These are phyloP conservation scores for Cucurbita ficifolia DNA, from an alignment of 306 rosid species.

Conservation along the genomic window DNA sequence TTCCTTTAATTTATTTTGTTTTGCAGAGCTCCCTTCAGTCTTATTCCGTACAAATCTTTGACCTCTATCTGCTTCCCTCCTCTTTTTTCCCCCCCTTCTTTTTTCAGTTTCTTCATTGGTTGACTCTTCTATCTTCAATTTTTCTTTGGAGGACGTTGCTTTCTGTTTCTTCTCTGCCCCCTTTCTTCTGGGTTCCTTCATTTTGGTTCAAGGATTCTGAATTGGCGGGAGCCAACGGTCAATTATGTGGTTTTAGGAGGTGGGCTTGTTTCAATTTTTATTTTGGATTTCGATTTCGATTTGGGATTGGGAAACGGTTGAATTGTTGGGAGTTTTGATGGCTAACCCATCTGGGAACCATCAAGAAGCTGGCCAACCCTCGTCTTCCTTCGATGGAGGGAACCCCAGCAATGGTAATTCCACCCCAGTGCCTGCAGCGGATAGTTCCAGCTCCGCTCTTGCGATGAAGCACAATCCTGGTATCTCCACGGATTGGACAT, in stretches of 20 bases:
- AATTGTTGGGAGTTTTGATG: slow-evolving; percentile 23
- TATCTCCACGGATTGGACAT: slow-evolving; percentile 64
- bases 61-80: not conserved
- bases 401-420: slow-evolving; percentile 49
- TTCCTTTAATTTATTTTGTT: not conserved
- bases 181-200: not conserved
- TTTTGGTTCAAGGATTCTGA: slow-evolving; percentile 7
- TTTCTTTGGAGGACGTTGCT: not conserved
- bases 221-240: slow-evolving; percentile 66
- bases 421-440: slow-evolving; percentile 30
- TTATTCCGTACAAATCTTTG: slow-evolving; percentile 4
- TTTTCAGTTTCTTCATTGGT: not conserved
- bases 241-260: slow-evolving; percentile 19
- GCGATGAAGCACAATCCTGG: slow-evolving; percentile 94
- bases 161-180: not conserved
- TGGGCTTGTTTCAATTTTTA: not conserved
- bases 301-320: slow-evolving; percentile 4
- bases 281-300: not conserved
- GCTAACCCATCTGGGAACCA: slow-evolving; percentile 63
- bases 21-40: slow-evolving; percentile 38
- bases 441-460: slow-evolving; percentile 36
- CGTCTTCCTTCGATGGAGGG: slow-evolving; percentile 57
- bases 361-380: slow-evolving; percentile 53
- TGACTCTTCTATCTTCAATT: not conserved
- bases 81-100: not conserved